Evolutionary conservation across 2,329 filamentous ascomycete genomes (phyloP), one percentile per base, ranked within the genome.

Genomic region (Raffaelea albimanens): DNA sequence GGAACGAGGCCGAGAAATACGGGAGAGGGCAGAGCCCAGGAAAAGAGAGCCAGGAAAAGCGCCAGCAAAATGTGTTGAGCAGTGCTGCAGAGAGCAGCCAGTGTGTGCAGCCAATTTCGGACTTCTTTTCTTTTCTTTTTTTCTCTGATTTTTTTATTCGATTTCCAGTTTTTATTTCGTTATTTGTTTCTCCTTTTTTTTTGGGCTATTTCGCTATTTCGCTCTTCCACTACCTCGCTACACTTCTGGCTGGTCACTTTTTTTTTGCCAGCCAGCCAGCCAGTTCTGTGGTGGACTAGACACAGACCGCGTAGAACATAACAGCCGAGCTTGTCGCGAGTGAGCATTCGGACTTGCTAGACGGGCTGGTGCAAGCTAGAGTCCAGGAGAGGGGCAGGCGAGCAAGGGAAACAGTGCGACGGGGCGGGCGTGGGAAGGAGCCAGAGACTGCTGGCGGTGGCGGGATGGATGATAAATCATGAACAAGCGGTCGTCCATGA

Each of bases 401-500:
- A n/a, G n/a, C n/a, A n/a, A n/a, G n/a, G n/a, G n/a, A n/a, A n/a
- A n/a, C n/a, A n/a, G n/a, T n/a, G n/a, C 25, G 7, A 29, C 25
- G 25, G 7, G 25, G 13, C 13, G 7, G 25, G 25, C 25, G 7
- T 29, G 25, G 25, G 25, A 13, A 29, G 25, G 36, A 18, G 5
- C 16, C n/a, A 39, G n/a, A 39, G 36, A 10, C 13, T 20, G 36
- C 36, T 13, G 14, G 40, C 40, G 19, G 45, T 47, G 45, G 45
- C 40, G 45, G 39, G 22, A n/a, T 44, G 34, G 49, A 49, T 51
- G 46, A 51, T 46, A 49, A 51, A 51, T 51, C 44, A 29, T 29
- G 25, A 29, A 29, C 25, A 29, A 29, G 25, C 25, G 25, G 25
- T 29, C 25, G 7, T 13, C 25, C 4, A 43, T 20, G 33, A 9